Evolutionary conservation across 2,329 filamentous ascomycete species (phyloP).

Genomic region (Metarhizium album): DNA sequence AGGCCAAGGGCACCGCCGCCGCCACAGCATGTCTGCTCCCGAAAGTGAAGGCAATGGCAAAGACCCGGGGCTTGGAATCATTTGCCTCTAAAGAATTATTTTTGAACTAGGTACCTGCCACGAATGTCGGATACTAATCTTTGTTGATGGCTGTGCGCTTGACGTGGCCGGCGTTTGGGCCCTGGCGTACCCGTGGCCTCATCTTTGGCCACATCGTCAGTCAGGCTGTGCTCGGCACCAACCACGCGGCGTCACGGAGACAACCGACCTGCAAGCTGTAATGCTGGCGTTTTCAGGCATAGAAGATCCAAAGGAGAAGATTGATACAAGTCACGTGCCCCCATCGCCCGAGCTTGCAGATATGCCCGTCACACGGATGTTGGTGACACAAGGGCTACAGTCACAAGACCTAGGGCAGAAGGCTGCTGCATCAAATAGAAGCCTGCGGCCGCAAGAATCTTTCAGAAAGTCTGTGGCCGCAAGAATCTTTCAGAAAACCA

Average conservation of each 20-base stretch:
- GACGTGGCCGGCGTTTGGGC: constrained; percentile 5
- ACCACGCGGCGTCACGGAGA: neutral
- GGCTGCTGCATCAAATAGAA: no score
- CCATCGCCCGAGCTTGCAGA: no score
- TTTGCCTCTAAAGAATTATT: neutral
- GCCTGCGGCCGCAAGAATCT: no score
- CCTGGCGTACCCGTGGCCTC: neutral
- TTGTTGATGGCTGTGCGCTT: neutral
- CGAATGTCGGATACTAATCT: neutral
- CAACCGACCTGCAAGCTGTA: neutral
- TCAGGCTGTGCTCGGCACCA: neutral
- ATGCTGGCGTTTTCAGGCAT: neutral
- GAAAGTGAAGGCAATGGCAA: neutral
- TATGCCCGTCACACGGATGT: no score
- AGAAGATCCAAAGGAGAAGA: neutral
- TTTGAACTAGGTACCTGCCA: neutral
- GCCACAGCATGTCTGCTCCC: neutral
- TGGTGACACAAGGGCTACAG: no score
- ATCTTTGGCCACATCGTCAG: neutral
- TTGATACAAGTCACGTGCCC: neutral
- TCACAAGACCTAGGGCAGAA: no score
- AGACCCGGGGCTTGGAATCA: neutral
- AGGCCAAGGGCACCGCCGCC: neutral
- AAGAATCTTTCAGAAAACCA: no score
- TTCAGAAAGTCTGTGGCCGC: no score